Conservation (phyloP, 2,329 filamentous ascomycete species). For the Monosporascus sp. region DNA sequence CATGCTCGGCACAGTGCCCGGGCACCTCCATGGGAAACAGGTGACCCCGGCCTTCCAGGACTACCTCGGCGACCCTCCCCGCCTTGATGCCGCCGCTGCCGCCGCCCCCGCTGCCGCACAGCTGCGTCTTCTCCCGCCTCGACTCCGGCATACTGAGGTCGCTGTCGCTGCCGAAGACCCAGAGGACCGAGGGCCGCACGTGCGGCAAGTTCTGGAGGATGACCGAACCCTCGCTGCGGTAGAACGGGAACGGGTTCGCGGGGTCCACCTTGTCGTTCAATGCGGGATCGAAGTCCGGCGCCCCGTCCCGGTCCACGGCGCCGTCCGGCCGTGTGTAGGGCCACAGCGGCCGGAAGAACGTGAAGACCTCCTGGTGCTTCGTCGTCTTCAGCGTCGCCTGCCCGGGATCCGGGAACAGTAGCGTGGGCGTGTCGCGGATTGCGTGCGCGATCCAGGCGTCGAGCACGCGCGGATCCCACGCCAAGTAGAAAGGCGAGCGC, state of each 20-base stretch:
- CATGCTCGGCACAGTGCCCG: constrained; percentile 55
- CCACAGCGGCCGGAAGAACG: constrained; percentile 61
- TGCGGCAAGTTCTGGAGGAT: constrained; percentile 53
- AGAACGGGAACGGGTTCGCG: constrained; percentile 49
- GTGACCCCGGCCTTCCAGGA: constrained; percentile 65
- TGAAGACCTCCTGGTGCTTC: constrained; percentile 84
- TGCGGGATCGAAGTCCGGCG: constrained; percentile 42
- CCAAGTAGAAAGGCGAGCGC: constrained; percentile 68
- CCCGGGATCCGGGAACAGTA: constrained; percentile 44
- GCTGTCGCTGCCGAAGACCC: constrained; percentile 61
- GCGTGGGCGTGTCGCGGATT: constrained; percentile 67
- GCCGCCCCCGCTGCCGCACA: constrained; percentile 61
- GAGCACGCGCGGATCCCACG: constrained; percentile 78
- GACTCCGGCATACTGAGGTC: constrained; percentile 46
- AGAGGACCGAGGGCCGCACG: constrained; percentile 62
- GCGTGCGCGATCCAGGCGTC: constrained; percentile 69
- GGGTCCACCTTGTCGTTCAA: constrained; percentile 29
- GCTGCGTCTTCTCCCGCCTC: constrained; percentile 52
- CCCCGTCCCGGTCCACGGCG: constrained; percentile 34
- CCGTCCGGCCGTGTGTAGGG: constrained; percentile 35
- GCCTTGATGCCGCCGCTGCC: constrained; percentile 61
- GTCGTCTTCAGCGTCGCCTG: constrained; percentile 72
- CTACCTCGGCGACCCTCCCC: constrained; percentile 62
- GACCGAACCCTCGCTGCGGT: constrained; percentile 57
- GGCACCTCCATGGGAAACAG: constrained; percentile 80